phyloP scores from a whole-genome alignment of 1,284 basidiomycete species.

The Leccinum subfulvum region DNA sequence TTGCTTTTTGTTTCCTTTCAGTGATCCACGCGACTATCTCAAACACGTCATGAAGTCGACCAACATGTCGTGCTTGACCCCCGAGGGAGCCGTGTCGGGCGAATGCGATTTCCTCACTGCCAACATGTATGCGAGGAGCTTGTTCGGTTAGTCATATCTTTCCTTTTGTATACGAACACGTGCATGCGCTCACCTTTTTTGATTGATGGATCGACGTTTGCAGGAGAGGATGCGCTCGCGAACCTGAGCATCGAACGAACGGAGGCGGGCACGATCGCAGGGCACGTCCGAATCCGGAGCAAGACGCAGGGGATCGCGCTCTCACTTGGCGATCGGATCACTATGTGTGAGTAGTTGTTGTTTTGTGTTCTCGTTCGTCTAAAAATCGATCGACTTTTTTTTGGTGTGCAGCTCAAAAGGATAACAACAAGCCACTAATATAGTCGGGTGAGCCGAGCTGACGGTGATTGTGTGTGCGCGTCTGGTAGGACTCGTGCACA shows the following conservation, averaged over 20 bases:
- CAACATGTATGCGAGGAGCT: slow-evolving; percentile 77
- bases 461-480: not conserved
- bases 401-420: not conserved
- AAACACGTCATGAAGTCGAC: slow-evolving; percentile 81
- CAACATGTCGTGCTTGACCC: slow-evolving; percentile 85
- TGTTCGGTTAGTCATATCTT: slow-evolving; percentile 58
- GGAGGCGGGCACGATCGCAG: slow-evolving; percentile 78
- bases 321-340: slow-evolving; percentile 89
- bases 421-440: not conserved
- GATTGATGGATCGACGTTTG: not conserved
- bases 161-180: not conserved
- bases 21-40: slow-evolving; percentile 72
- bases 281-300: slow-evolving; percentile 90
- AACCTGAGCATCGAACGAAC: slow-evolving; percentile 94
- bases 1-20: slow-evolving; percentile 22
- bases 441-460: not conserved
- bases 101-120: slow-evolving; percentile 84
- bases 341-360: slow-evolving; percentile 60
- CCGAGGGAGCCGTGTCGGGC: slow-evolving; percentile 77
- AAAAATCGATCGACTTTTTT: not conserved
- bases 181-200: not conserved
- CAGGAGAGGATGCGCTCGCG: slow-evolving; percentile 94
- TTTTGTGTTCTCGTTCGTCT: not conserved
- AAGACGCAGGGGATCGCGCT: slow-evolving; percentile 96
- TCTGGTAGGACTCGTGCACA: not conserved